Evolutionary conservation across 306 rosid genomes (phyloP).

Genomic region (Castanea mollissima): DNA sequence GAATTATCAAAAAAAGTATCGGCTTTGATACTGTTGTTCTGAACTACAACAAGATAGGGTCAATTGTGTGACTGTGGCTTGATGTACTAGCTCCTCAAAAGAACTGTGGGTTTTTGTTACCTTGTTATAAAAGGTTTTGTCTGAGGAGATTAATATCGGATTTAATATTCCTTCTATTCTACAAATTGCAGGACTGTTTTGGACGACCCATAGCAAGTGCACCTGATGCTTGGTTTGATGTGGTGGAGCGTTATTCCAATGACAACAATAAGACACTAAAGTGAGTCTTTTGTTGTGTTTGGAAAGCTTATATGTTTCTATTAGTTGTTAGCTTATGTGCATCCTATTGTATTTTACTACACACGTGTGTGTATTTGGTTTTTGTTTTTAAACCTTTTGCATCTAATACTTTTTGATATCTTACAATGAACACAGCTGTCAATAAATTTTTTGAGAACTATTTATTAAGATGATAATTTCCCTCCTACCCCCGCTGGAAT

Average conservation of each 20-base stretch:
- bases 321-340: background rate
- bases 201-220: conserved; percentile 93
- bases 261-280: conserved; percentile 86
- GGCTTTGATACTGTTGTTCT: too few species aligned
- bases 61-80: too few species aligned
- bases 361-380: background rate
- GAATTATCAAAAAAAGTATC: too few species aligned
- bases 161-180: background rate
- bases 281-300: conserved; percentile 24
- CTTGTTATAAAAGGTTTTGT: background rate
- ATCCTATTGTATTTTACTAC: background rate
- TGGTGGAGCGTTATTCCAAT: conserved; percentile 87
- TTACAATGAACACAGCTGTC: background rate
- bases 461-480: background rate
- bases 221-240: conserved; percentile 98
- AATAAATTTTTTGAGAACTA: background rate
- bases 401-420: background rate
- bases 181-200: conserved; percentile 73
- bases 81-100: background rate
- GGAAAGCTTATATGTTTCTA: conserved; percentile 6
- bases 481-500: background rate
- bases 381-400: background rate
- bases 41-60: too few species aligned
- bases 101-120: background rate
- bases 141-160: background rate